Evolutionary conservation across 139 green algal species (phyloP).

Genomic region (Chara braunii): DNA sequence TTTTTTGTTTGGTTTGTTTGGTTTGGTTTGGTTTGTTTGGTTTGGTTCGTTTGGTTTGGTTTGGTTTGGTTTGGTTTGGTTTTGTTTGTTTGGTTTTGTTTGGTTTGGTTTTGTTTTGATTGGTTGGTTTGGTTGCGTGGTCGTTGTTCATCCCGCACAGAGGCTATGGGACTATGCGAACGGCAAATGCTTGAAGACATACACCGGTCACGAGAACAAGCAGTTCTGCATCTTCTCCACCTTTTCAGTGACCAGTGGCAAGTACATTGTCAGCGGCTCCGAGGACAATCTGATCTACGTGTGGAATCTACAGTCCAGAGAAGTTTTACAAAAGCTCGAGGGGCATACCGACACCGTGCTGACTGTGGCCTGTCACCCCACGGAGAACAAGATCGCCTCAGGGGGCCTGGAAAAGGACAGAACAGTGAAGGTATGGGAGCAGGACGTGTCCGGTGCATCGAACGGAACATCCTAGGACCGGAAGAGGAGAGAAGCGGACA

Average conservation of each 20-base stretch:
- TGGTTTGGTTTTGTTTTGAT: too few species aligned
- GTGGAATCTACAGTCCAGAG: constrained; percentile 67
- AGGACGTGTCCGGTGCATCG: constrained; percentile 9
- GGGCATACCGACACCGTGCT: constrained; percentile 36
- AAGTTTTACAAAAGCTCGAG: constrained; percentile 33
- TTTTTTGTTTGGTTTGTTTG: too few species aligned
- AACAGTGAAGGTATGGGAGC: constrained; percentile 39
- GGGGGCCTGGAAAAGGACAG: constrained; percentile 37
- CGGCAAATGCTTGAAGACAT: constrained; percentile 50
- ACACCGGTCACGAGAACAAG: constrained; percentile 52
- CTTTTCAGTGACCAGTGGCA: constrained; percentile 40
- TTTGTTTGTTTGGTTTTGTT: too few species aligned
- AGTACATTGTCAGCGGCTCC: constrained; percentile 66
- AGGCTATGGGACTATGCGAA: constrained; percentile 67
- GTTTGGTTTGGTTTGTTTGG: too few species aligned
- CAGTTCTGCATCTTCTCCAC: constrained; percentile 47
- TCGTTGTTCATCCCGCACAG: constrained; percentile 12
- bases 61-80: too few species aligned
- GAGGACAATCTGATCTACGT: constrained; percentile 71
- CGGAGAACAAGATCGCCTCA: constrained; percentile 39
- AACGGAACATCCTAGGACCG: background rate
- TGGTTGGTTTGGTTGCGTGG: too few species aligned
- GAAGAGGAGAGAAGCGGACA: background rate
- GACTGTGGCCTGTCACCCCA: constrained; percentile 36
- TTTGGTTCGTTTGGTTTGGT: too few species aligned